phyloP scores from a whole-genome alignment of 768 basidiomycete genomes.

The Auriscalpium microsporum region DNA sequence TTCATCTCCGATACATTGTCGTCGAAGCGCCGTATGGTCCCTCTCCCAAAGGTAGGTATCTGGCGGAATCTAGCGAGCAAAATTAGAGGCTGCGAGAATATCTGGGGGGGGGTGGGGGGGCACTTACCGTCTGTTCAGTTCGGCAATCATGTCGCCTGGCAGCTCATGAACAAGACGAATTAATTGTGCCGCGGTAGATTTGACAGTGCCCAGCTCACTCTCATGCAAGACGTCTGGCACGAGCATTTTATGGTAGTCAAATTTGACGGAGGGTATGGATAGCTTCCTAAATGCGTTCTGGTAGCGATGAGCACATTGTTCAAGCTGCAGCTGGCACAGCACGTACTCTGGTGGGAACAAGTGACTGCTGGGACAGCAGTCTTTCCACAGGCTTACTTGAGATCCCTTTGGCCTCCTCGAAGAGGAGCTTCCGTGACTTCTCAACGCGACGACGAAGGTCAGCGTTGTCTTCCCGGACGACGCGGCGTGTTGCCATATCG shows the following conservation, averaged over 20 bases:
- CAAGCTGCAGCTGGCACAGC: background rate
- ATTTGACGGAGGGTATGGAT: constrained; percentile 5
- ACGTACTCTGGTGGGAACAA: constrained; percentile 16
- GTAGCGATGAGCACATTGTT: background rate
- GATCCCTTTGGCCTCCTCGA: constrained; percentile 7
- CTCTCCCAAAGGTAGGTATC: constrained; percentile 20
- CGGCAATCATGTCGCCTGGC: background rate
- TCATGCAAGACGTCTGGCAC: constrained; percentile 25
- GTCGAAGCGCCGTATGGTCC: constrained; percentile 19
- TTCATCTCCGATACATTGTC: constrained; percentile 17
- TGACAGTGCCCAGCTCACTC: constrained; percentile 25
- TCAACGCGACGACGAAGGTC: background rate
- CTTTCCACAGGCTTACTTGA: constrained; percentile 4
- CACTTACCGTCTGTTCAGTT: background rate
- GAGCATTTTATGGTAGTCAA: constrained; percentile 19
- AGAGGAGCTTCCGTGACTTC: constrained; percentile 7
- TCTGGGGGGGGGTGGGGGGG: too few relatives aligned
- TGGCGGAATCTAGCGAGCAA: constrained; percentile 14
- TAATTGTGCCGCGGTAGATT: constrained; percentile 20
- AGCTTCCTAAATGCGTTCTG: constrained; percentile 25
- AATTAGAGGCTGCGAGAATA: background rate
- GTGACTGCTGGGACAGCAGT: constrained; percentile 10
- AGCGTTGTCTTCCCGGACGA: background rate
- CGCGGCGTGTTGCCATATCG: constrained; percentile 5
- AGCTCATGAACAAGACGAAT: constrained; percentile 17